Evolutionary conservation across 2,329 filamentous ascomycete species (phyloP).

Genomic region (Colletotrichum sojae): DNA sequence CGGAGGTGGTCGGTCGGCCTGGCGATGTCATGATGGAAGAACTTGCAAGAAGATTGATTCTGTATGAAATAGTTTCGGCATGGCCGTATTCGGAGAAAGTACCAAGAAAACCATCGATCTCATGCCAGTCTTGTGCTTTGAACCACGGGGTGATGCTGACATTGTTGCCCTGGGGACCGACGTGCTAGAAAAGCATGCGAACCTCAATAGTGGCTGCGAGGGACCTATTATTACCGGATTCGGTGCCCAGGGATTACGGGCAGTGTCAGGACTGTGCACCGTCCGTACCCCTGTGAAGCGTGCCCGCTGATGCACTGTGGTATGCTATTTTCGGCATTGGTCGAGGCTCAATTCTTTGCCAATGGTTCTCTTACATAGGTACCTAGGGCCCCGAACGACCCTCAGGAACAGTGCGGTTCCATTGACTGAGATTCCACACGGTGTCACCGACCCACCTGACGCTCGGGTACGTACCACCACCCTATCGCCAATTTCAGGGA

Average conservation of each 20-base stretch:
- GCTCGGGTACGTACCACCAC: slow-evolving; percentile 21
- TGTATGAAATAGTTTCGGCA: slow-evolving; percentile 26
- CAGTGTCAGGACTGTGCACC: neutral
- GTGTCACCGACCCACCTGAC: neutral
- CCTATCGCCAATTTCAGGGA: slow-evolving; percentile 29
- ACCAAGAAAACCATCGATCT: slow-evolving; percentile 12
- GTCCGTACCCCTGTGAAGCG: neutral
- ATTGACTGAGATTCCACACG: neutral
- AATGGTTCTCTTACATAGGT: no score
- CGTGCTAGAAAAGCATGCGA: no score
- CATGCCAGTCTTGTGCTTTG: neutral
- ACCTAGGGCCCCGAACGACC: no score
- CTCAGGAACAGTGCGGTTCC: neutral
- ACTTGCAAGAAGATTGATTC: slow-evolving; percentile 20
- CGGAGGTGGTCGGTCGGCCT: neutral
- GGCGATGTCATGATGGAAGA: slow-evolving; percentile 5
- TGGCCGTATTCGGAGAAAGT: neutral
- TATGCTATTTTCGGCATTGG: neutral
- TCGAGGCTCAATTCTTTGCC: no score
- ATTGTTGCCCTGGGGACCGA: slow-evolving; percentile 8
- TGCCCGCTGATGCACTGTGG: neutral
- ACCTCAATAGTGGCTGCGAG: no score
- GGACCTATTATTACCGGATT: neutral
- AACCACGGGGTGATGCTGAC: no score
- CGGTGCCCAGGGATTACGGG: slow-evolving; percentile 12